Evolutionary conservation across 2,329 filamentous ascomycete genomes (phyloP).

Genomic region (Arthrobotrys iridis): DNA sequence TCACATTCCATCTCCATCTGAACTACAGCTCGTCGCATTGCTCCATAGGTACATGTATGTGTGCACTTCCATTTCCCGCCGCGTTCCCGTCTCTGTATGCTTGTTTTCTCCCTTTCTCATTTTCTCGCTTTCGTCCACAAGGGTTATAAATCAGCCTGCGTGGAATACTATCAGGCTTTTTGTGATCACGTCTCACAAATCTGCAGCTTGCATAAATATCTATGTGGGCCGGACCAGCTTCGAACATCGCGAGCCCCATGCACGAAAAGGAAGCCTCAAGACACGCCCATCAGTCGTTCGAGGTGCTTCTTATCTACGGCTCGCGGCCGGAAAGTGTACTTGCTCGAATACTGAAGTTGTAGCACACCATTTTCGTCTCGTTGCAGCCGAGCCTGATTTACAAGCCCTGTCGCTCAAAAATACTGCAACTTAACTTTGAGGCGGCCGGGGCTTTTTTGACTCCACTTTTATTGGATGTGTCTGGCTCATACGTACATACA

Average conservation of each 20-base stretch:
- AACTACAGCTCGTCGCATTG: neutral
- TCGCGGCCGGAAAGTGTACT: neutral
- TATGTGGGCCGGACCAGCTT: conserved; percentile 6
- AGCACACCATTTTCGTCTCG: conserved; percentile 51
- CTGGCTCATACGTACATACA: neutral
- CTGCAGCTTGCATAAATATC: conserved; percentile 4
- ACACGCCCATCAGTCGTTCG: neutral
- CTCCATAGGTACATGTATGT: neutral
- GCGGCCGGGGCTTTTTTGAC: neutral
- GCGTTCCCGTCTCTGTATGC: conserved; percentile 17
- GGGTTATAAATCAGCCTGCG: conserved; percentile 15
- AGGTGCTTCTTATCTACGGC: conserved; percentile 30
- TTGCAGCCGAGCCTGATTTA: conserved; percentile 22
- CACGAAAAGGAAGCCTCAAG: conserved; percentile 2
- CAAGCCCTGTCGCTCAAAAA: neutral
- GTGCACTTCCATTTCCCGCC: neutral
- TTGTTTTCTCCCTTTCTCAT: conserved; percentile 5
- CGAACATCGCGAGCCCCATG: conserved; percentile 13
- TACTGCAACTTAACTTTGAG: neutral
- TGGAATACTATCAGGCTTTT: conserved; percentile 35
- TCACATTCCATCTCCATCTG: conserved; percentile 7
- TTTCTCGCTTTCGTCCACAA: conserved; percentile 10
- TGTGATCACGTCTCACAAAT: conserved; percentile 23
- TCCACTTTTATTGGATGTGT: conserved; percentile 16
- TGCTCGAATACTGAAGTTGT: conserved; percentile 1